Percentiles rank a stretch among this genome's conserved stretches.
phyloP scores from a whole-genome alignment of 768 basidiomycete genomes.

The Lenzites betulinus region DNA sequence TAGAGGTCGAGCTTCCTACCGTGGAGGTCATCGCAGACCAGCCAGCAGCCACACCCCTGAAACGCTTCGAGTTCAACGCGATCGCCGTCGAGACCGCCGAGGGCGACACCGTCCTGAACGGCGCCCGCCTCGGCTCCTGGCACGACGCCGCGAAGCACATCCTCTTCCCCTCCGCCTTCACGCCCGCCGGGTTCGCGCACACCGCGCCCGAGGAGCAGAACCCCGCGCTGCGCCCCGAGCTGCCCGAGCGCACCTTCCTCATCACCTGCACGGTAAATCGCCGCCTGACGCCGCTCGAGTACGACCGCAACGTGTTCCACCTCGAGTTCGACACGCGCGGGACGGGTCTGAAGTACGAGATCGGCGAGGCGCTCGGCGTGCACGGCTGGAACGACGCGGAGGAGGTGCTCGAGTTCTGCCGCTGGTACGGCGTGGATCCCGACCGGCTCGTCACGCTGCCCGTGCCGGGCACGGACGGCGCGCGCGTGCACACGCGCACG shows the following conservation, averaged over 20 bases:
- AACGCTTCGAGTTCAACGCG: constrained; percentile 71
- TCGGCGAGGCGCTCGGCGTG: constrained; percentile 95
- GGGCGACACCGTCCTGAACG: constrained; percentile 60
- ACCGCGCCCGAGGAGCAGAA: constrained; percentile 47
- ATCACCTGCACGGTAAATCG: constrained; percentile 93
- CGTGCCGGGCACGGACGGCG: constrained; percentile 57
- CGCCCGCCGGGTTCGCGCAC: constrained; percentile 44
- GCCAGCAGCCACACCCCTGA: constrained; percentile 39
- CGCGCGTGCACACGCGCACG: constrained; percentile 87
- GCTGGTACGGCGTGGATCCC: constrained; percentile 89
- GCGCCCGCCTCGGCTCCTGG: constrained; percentile 67
- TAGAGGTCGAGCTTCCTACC: constrained; percentile 51
- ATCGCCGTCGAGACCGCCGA: constrained; percentile 64
- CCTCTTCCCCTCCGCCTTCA: constrained; percentile 82
- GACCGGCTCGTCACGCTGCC: constrained; percentile 81
- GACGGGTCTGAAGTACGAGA: constrained; percentile 92
- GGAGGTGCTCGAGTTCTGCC: constrained; percentile 88
- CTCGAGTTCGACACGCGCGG: constrained; percentile 92
- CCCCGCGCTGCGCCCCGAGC: constrained; percentile 80
- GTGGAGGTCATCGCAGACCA: constrained; percentile 23
- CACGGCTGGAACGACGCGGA: constrained; percentile 96
- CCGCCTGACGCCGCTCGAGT: constrained; percentile 91
- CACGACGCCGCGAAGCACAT: constrained; percentile 88
- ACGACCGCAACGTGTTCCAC: constrained; percentile 99
- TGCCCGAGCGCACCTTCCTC: constrained; percentile 87